These are phyloP conservation scores for Cladobotryum protrusum DNA, from an alignment of 2,329 filamentous ascomycete species.

Conservation along the genomic window DNA sequence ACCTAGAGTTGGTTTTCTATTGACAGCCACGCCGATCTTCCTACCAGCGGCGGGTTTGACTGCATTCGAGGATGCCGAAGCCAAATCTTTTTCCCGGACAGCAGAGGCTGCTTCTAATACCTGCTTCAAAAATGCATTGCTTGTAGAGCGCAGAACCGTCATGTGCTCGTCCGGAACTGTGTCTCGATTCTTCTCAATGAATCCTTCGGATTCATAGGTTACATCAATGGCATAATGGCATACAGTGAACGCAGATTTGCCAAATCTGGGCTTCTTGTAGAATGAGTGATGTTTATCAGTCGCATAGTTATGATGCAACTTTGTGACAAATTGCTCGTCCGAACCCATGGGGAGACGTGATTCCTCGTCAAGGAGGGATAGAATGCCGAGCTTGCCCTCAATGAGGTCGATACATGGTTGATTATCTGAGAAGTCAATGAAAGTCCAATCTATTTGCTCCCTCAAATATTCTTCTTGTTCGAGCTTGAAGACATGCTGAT, in stretches of 20 bases:
- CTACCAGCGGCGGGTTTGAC: constrained; percentile 75
- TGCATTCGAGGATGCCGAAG: constrained; percentile 58
- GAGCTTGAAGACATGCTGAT: constrained; percentile 99
- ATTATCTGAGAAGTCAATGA: constrained; percentile 99
- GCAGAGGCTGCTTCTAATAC: constrained; percentile 80
- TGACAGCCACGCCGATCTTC: constrained; percentile 85
- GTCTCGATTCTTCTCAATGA: constrained; percentile 99
- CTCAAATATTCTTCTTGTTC: constrained; percentile 97
- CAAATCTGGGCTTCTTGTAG: constrained; percentile 97
- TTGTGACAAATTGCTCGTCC: constrained; percentile 93
- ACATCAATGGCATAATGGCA: constrained; percentile 98
- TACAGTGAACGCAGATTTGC: constrained; percentile 94
- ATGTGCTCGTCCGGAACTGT: constrained; percentile 98
- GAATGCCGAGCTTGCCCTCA: constrained; percentile 89
- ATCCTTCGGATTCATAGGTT: constrained; percentile 97
- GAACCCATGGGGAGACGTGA: constrained; percentile 95
- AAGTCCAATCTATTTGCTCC: constrained; percentile 99
- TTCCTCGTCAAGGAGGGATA: constrained; percentile 91
- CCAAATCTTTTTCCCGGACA: constrained; percentile 82
- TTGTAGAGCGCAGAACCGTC: constrained; percentile 79
- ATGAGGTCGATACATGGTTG: constrained; percentile 98
- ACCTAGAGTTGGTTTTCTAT: constrained; percentile 92
- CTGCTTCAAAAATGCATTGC: constrained; percentile 75
- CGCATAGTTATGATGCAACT: constrained; percentile 90
- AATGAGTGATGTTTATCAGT: constrained; percentile 90